phyloP scores from a whole-genome alignment of 495 filamentous ascomycete species.

The Extremus antarcticus region DNA sequence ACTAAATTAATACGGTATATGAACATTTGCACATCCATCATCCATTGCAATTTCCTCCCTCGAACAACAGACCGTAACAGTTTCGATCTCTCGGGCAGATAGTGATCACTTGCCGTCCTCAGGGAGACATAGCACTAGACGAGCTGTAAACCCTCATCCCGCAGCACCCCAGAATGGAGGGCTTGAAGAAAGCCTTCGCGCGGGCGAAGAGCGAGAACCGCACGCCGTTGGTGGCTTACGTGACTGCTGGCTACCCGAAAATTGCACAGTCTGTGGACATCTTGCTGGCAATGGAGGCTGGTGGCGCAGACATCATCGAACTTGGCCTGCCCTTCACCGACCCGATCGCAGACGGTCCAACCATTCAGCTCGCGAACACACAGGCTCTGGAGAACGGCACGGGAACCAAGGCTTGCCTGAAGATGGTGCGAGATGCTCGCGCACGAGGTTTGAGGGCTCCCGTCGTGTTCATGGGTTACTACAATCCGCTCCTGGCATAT shows the following conservation, averaged over 20 bases:
- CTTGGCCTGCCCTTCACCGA: constrained; percentile 93
- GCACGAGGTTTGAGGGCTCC: constrained; percentile 65
- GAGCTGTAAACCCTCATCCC: too few species aligned
- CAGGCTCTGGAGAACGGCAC: constrained; percentile 79
- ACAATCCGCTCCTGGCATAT: constrained; percentile 87
- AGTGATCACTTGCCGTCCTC: too few species aligned
- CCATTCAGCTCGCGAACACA: constrained; percentile 52
- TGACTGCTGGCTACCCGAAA: constrained; percentile 90
- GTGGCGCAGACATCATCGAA: constrained; percentile 84
- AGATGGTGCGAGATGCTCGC: constrained; percentile 69
- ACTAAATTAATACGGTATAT: too few species aligned
- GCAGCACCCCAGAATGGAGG: constrained; percentile 49
- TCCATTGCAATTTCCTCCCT: too few species aligned
- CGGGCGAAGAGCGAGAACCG: constrained; percentile 29
- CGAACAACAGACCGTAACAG: too few species aligned
- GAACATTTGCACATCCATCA: too few species aligned
- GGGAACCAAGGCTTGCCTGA: constrained; percentile 61
- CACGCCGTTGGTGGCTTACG: constrained; percentile 82
- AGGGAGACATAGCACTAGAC: too few species aligned
- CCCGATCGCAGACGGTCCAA: constrained; percentile 43
- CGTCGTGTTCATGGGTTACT: constrained; percentile 96
- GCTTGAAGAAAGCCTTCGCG: constrained; percentile 74
- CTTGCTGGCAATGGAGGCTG: constrained; percentile 79
- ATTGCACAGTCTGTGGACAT: constrained; percentile 70
- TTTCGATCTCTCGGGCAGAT: too few species aligned